phyloP scores from a whole-genome alignment of 257 asterid species.

The Parsonsia alboflavescens region DNA sequence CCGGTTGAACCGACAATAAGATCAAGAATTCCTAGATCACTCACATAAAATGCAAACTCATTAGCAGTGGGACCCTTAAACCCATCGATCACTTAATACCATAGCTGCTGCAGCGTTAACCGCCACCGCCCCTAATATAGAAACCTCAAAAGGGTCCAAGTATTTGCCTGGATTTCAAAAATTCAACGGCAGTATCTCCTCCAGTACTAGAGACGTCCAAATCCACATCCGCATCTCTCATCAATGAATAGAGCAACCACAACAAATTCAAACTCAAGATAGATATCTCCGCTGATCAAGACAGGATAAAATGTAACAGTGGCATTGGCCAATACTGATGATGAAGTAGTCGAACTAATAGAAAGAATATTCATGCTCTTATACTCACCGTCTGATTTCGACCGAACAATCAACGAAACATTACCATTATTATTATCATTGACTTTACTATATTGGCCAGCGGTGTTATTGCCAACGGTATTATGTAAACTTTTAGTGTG shows the following conservation, averaged over 20 bases:
- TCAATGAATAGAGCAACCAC: conserved; percentile 3
- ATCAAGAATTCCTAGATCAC: conserved; percentile 92
- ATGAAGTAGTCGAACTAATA: conserved; percentile 11
- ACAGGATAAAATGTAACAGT: conserved; percentile 55
- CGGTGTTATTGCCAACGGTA: background rate
- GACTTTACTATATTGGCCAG: background rate
- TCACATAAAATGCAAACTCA: conserved; percentile 79
- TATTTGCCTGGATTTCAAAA: conserved; percentile 44
- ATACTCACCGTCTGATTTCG: conserved; percentile 53
- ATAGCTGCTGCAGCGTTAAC: conserved; percentile 16
- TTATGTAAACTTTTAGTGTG: background rate
- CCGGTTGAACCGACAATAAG: conserved; percentile 86
- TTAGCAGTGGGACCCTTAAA: conserved; percentile 76
- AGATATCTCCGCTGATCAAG: conserved; percentile 37
- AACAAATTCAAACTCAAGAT: conserved; percentile 18
- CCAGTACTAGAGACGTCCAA: conserved; percentile 1
- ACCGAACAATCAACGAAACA: conserved; percentile 33
- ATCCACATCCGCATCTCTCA: background rate
- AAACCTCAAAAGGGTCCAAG: conserved; percentile 10
- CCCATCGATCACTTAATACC: conserved; percentile 54
- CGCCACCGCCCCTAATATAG: background rate
- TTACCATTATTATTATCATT: background rate
- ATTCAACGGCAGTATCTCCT: conserved; percentile 27
- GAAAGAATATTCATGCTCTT: conserved; percentile 22
- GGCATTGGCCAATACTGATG: conserved; percentile 25